phyloP scores from a whole-genome alignment of 805 yeast species.

The Lachancea meyersii region DNA sequence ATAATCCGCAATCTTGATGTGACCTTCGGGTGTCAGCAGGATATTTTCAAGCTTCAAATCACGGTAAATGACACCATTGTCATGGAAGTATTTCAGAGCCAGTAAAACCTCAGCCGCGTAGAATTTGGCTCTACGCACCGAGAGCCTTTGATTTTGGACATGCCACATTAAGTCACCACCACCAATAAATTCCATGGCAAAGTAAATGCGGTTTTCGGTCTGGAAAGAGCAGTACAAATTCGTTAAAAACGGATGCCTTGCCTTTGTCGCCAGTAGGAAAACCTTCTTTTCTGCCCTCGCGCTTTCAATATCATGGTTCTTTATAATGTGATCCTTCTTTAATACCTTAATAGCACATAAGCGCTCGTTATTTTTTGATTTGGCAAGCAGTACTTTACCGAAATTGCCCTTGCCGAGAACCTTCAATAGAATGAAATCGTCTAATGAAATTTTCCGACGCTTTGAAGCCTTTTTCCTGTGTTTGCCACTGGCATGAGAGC shows the following conservation, averaged over 20 bases:
- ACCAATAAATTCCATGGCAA: constrained; percentile 95
- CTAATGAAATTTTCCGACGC: constrained; percentile 79
- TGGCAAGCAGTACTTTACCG: constrained; percentile 97
- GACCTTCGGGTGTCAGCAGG: constrained; percentile 82
- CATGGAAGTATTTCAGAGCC: constrained; percentile 90
- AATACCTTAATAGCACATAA: constrained; percentile 94
- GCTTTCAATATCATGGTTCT: constrained; percentile 93
- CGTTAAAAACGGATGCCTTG: constrained; percentile 86
- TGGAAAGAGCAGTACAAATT: constrained; percentile 94
- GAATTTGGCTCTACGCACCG: constrained; percentile 88
- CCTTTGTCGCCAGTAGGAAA: constrained; percentile 72
- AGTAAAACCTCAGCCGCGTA: constrained; percentile 94
- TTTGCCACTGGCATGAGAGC: constrained; percentile 17
- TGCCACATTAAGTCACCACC: constrained; percentile 99
- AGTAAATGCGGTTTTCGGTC: constrained; percentile 93
- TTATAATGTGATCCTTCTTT: constrained; percentile 92
- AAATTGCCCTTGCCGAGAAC: constrained; percentile 98
- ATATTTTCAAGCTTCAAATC: constrained; percentile 95
- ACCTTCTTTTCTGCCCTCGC: constrained; percentile 93
- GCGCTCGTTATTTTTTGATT: constrained; percentile 72
- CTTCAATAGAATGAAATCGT: constrained; percentile 89
- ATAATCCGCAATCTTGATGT: constrained; percentile 93
- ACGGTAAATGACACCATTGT: constrained; percentile 91
- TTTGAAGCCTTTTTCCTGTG: constrained; percentile 27
- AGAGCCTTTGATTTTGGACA: constrained; percentile 84